Evolutionary conservation across 305 asterid species (phyloP).

Genomic region (Fraxinus paxiana): DNA sequence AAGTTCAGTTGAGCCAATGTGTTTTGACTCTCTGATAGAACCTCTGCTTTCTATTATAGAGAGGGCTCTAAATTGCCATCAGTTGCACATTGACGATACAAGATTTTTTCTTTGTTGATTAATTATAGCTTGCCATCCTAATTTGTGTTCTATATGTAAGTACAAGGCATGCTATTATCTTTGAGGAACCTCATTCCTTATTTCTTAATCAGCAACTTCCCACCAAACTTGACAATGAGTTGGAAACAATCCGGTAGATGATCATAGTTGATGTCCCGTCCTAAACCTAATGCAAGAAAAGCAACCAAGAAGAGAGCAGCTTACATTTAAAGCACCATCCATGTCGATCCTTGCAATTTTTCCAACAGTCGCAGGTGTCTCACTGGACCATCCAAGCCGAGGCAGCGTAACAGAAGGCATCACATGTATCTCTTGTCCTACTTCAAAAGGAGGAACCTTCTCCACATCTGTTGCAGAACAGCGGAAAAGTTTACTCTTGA

Average conservation of each 20-base stretch:
- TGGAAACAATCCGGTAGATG: not conserved
- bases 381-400: constrained; percentile 94
- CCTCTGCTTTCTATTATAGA: constrained; percentile 2
- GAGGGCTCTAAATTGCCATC: not conserved
- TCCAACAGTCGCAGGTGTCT: constrained; percentile 83
- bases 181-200: not conserved
- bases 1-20: not conserved
- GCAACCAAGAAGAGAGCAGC: constrained; percentile 30
- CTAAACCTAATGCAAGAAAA: constrained; percentile 12
- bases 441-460: constrained; percentile 77
- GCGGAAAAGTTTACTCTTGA: constrained; percentile 76
- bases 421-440: constrained; percentile 79
- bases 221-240: not conserved
- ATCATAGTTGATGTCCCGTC: constrained; percentile 12
- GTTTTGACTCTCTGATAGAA: not conserved
- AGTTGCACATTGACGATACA: not conserved
- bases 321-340: constrained; percentile 93
- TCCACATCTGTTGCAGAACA: constrained; percentile 92
- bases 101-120: not conserved
- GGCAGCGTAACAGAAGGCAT: constrained; percentile 76
- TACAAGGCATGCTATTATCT: not conserved
- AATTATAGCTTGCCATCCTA: not conserved
- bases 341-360: constrained; percentile 77
- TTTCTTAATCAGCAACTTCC: not conserved
- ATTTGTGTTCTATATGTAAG: not conserved